Evolutionary conservation across 1,139 yeast species (phyloP), one percentile per base, ranked within the genome.

Genomic region (Candida smagusa): DNA sequence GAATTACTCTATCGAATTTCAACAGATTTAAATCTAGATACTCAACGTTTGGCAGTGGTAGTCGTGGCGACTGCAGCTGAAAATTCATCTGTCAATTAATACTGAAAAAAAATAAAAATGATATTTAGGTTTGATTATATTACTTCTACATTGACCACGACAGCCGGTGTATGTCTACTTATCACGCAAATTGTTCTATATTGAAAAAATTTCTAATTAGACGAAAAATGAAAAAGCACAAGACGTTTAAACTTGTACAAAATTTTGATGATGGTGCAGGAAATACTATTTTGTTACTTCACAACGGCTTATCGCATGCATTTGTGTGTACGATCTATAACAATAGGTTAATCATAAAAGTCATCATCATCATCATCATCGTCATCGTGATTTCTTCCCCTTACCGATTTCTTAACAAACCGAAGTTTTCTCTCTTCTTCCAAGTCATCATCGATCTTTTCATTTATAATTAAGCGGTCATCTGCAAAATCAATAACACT

Each of bases 401-500:
- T 62, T 5, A 81, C 58, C 8, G 83, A 71, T 47, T 76, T 79
- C 49, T 77, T 77, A 43, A 74, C 71, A 55, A 79, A 81, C 41
- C 81, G 65, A 32, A 74, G 48, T 48, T 66, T 70, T 42, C 74
- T 69, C 6, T 65, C 62, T 41, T 79, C 82, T 41, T 53, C 64
- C 38, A 56, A 49, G 37, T 62, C 65, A 28, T 72, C 79, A 19
- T 63, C 69, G 8, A 25, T 29, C 29, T 77, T 84, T 44, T 77
- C 79, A 54, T 87, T 86, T 25, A 74, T 72, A 5, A 68, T 48
- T 38, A 90, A 65, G 44, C 97, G 67, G 40, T 75, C 71, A 57
- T 90, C 97, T 12, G 71, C 65, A 34, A 72, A 75, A 39, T 72
- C 68, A 2, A 89, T 79, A 0, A 90, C 87, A 2, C 78, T 80